Percentiles rank a stretch among this genome's conserved stretches.
These are phyloP conservation scores for Phytophthora pinifolia DNA, from an alignment of 352 stramenopile species.

Conservation along the genomic window DNA sequence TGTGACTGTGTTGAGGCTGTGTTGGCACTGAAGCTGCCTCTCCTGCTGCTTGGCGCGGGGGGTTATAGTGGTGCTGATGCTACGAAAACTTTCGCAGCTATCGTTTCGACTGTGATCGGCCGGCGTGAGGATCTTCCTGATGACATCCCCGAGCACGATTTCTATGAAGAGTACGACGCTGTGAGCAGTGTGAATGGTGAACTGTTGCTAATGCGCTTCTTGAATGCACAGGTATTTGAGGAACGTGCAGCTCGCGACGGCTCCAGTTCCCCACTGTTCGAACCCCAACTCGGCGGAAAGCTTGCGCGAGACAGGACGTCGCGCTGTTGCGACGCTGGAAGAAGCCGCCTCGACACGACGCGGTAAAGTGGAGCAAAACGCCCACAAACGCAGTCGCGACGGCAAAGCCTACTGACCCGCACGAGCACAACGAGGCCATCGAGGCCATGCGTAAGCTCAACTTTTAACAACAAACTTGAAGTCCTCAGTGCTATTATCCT, in stretches of 20 bases:
- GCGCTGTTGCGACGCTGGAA: constrained; percentile 11
- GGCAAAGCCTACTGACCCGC: constrained; percentile 14
- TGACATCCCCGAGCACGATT: constrained; percentile 57
- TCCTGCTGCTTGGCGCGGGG: constrained; percentile 63
- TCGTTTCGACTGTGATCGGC: constrained; percentile 50
- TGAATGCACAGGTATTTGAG: constrained; percentile 6
- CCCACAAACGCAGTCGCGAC: constrained; percentile 1
- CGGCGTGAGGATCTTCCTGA: constrained; percentile 19
- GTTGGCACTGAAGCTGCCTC: constrained; percentile 31
- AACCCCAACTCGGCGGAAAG: constrained; percentile 7
- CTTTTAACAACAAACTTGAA: too few species aligned
- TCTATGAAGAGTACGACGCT: constrained; percentile 46
- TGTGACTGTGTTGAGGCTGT: constrained; percentile 34
- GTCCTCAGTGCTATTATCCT: too few species aligned
- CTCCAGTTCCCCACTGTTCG: neutral
- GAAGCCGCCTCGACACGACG: neutral
- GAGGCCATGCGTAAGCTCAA: too few species aligned
- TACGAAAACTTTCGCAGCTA: constrained; percentile 45
- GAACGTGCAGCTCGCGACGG: constrained; percentile 6
- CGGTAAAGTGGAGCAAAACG: neutral
- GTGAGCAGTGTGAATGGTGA: neutral
- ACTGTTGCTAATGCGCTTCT: constrained; percentile 4
- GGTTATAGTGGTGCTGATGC: too few species aligned
- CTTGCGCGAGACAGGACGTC: neutral
- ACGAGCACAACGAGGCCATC: too few species aligned